Conservation (phyloP, 169 alveolate genomes). For the Amoebophrya sp. region DNA sequence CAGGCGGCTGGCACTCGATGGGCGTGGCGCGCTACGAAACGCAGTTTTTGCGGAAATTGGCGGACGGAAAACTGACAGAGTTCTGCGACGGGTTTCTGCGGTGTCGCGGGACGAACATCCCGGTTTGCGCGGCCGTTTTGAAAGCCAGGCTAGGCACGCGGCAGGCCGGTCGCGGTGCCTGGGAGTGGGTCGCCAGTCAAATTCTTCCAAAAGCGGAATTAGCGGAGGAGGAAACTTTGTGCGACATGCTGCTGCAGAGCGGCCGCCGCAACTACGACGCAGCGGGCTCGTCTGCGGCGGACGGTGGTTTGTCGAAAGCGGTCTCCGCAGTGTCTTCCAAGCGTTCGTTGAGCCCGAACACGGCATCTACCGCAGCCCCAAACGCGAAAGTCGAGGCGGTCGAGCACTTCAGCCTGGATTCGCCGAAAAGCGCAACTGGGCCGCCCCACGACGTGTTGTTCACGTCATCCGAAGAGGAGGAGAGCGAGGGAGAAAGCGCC, state of each 20-base stretch:
- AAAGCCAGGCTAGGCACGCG: neutral
- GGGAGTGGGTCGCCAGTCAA: neutral
- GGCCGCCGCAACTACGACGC: too few relatives aligned
- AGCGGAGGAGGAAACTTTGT: neutral
- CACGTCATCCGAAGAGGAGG: neutral
- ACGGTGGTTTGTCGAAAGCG: too few relatives aligned
- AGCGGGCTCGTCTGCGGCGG: too few relatives aligned
- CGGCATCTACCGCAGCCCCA: too few relatives aligned
- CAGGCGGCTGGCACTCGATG: neutral
- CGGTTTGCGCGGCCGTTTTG: neutral
- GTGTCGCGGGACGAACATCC: neutral
- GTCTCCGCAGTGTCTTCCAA: too few relatives aligned
- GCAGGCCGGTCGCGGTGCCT: neutral
- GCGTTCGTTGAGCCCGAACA: too few relatives aligned
- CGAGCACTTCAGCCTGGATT: neutral
- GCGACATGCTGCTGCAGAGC: neutral
- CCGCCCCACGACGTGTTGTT: neutral
- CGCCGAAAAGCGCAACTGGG: too few relatives aligned
- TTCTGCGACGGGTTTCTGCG: neutral
- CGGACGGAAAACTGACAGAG: neutral
- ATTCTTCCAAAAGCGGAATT: neutral
- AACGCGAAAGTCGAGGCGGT: too few relatives aligned
- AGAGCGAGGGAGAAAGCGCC: neutral
- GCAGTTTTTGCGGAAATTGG: neutral
- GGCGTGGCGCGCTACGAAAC: neutral